phyloP scores from a whole-genome alignment of 306 rosid genomes.

The Prunus armeniaca region DNA sequence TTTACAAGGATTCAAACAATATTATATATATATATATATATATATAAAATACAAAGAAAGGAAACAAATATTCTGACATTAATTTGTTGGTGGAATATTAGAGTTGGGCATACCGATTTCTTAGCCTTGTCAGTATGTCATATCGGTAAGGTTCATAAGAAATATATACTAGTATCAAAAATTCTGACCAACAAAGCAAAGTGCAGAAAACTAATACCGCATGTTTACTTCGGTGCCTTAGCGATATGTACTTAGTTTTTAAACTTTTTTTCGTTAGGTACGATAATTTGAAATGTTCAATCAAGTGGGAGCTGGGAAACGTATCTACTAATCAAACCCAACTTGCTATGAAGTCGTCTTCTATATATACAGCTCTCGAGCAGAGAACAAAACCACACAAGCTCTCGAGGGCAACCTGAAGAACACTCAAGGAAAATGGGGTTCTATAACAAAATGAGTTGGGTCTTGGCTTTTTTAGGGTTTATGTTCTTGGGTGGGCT shows the following conservation, averaged over 20 bases:
- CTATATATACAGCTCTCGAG: not conserved
- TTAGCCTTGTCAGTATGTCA: not conserved
- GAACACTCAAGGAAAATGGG: not conserved
- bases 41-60: too few relatives aligned
- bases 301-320: not conserved
- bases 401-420: slow-evolving; percentile 11
- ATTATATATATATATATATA: too few relatives aligned
- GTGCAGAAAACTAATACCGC: not conserved
- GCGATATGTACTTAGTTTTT: too few relatives aligned
- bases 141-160: not conserved
- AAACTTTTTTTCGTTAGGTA: not conserved
- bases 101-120: not conserved
- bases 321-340: not conserved
- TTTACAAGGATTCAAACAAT: too few relatives aligned
- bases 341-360: not conserved
- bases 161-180: not conserved
- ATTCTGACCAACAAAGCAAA: not conserved
- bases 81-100: too few relatives aligned
- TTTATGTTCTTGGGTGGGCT: not conserved
- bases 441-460: not conserved
- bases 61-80: too few relatives aligned
- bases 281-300: not conserved
- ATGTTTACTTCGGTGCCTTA: not conserved
- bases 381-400: not conserved
- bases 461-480: not conserved